A percentile compares a stretch with the other conserved stretches of the same genome.
Conservation (phyloP, 148 eudicot species). For the Euryodendron excelsum region DNA sequence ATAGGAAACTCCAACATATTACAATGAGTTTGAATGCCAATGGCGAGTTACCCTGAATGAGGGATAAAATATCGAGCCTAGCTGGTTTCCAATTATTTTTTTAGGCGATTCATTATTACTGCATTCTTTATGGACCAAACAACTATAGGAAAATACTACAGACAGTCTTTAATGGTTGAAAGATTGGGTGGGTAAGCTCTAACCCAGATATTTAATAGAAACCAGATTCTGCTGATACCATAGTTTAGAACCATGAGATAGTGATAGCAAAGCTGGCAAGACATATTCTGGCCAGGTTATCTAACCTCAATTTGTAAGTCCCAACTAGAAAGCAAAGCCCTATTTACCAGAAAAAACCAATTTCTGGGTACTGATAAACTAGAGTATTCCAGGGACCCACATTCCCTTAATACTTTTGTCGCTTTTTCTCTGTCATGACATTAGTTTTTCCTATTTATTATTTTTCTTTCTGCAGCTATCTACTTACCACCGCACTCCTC, state of each 20-base stretch:
- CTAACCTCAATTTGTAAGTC: background rate
- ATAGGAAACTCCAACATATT: background rate
- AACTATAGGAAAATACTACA: background rate
- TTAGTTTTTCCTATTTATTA: background rate
- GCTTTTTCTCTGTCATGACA: background rate
- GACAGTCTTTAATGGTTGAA: background rate
- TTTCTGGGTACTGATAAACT: background rate
- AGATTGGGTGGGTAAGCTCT: background rate
- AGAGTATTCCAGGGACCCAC: background rate
- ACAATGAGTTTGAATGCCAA: background rate
- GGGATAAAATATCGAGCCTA: background rate
- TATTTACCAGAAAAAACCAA: background rate
- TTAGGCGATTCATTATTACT: background rate
- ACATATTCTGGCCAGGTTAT: background rate
- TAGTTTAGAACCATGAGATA: background rate
- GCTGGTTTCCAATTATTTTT: background rate
- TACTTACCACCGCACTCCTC: too few species aligned
- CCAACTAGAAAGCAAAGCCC: background rate
- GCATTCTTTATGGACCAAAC: background rate
- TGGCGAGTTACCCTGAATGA: background rate
- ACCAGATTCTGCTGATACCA: background rate
- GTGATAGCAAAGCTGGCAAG: background rate
- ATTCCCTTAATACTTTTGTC: background rate
- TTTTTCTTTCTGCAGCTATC: background rate
- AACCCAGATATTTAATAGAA: background rate